Evolutionary conservation across 73 alveolate genomes (phyloP).

Genomic region (Blepharisma stoltei): DNA sequence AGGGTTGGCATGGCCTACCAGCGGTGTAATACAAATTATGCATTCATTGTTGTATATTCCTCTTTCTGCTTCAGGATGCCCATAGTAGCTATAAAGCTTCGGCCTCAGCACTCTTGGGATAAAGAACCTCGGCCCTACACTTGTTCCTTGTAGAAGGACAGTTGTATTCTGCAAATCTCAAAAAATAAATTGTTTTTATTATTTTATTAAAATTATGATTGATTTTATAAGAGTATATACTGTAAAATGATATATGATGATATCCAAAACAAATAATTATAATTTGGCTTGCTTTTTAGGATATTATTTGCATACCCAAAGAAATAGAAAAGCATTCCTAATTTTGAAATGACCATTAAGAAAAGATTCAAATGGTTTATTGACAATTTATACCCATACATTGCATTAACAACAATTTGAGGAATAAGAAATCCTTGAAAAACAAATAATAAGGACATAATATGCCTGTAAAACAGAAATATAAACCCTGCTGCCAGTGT

Average conservation of each 20-base stretch:
- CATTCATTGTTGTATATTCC: slow-evolving; percentile 49
- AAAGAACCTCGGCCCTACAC: slow-evolving; percentile 50
- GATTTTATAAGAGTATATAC: no score
- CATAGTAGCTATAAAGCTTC: slow-evolving; percentile 30
- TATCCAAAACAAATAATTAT: neutral
- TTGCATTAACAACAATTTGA: neutral
- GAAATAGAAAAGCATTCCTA: neutral
- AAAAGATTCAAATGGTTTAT: neutral
- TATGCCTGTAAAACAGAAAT: neutral
- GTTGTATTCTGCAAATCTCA: neutral
- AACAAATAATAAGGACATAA: neutral
- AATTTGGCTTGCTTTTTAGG: neutral
- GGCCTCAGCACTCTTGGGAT: slow-evolving; percentile 44
- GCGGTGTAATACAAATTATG: slow-evolving; percentile 52
- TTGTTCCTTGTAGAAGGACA: slow-evolving; percentile 3
- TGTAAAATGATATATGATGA: neutral
- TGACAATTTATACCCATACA: neutral
- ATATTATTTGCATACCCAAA: neutral
- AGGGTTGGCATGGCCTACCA: slow-evolving; percentile 34
- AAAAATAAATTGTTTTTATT: no score
- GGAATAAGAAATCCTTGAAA: neutral
- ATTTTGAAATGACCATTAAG: neutral
- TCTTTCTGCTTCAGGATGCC: slow-evolving; percentile 39
- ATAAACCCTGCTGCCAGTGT: neutral
- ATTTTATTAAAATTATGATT: no score